Base-by-base conservation (phyloP, 225 moss, liverwort and hornwort genomes). In the Antitrichia curtipendula region DNA sequence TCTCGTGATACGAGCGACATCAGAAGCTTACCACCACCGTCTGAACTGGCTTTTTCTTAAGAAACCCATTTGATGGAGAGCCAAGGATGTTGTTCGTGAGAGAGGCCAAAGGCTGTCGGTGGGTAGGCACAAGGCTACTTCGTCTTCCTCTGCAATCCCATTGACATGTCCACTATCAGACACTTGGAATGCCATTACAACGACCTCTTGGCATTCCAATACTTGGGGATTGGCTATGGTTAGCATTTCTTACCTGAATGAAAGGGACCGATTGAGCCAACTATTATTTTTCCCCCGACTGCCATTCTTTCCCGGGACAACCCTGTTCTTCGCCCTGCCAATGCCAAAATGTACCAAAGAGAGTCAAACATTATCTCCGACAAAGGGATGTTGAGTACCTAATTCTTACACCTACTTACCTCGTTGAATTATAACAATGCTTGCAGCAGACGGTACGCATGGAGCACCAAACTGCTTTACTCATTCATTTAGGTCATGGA, bases 211-310 rank as follows among this genome's bases (percentile, higher is more conserved):
- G 69, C 59, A 75, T 57, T 86, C 83, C 41, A 52, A 63, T 74
- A 88, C 85, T 86, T 63, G 18, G 3, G 60, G 53, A 41, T 78
- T 74, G 64, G 45, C 54, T 47, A 27, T 23, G 71, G 82, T 17
- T 70, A 49, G 62, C 32, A 74, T 57, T 43, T 43, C 89, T 84
- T 87, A 97, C 99, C 95, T 97, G 92, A 91, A 94, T 52, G 99
- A 99, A 69, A 99, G 94, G 52, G 97, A 97, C 72, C 96, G 92
- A 86, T 93, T 90, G 76, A 94, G 78, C 99, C 99, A 97, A 91
- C 95, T 96, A 57, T 86, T 88, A 81, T 92, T 92, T 76, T 81
- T 90, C 41, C 90, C 88, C 71, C 90, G 91, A 77, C 86, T 88
- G 81, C 84, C 61, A 75, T 91, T 90, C 86, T 92, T 86, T 82